Conservation (phyloP, 306 rosid genomes). For the Quercus berberidifolia region DNA sequence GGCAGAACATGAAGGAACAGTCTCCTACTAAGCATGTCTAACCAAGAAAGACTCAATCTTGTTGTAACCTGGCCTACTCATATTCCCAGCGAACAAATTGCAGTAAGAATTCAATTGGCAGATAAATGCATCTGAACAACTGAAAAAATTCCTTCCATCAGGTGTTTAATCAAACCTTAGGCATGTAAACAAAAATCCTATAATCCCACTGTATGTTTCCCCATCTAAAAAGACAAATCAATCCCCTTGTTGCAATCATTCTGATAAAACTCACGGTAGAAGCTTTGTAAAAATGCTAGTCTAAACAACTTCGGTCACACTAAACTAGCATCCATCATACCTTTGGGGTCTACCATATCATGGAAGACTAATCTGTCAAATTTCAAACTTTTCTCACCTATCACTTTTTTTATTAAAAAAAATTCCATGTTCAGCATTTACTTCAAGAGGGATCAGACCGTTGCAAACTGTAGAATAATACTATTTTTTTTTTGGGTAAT, state of each 20-base stretch:
- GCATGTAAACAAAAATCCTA: too few relatives aligned
- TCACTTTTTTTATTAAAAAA: not conserved
- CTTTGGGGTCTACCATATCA: too few relatives aligned
- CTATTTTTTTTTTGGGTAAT: not conserved
- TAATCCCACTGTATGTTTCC: too few relatives aligned
- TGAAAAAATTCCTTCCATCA: not conserved
- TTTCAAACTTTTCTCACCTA: not conserved
- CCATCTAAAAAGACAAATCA: too few relatives aligned
- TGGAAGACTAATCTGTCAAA: too few relatives aligned
- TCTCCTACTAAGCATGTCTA: not conserved
- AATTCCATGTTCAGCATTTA: not conserved
- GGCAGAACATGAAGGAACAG: not conserved
- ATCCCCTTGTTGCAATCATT: too few relatives aligned
- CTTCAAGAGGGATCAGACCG: not conserved
- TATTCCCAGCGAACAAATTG: not conserved
- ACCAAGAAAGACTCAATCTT: not conserved
- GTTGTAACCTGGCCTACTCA: not conserved
- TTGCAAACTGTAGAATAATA: not conserved
- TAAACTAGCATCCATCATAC: too few relatives aligned
- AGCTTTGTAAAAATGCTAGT: too few relatives aligned
- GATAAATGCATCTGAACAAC: not conserved
- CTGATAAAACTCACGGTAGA: too few relatives aligned
- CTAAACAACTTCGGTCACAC: too few relatives aligned
- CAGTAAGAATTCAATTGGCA: not conserved
- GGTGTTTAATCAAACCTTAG: not conserved